Base-by-base conservation (phyloP, 164 flowering plant genomes). In the Annona cherimola region DNA sequence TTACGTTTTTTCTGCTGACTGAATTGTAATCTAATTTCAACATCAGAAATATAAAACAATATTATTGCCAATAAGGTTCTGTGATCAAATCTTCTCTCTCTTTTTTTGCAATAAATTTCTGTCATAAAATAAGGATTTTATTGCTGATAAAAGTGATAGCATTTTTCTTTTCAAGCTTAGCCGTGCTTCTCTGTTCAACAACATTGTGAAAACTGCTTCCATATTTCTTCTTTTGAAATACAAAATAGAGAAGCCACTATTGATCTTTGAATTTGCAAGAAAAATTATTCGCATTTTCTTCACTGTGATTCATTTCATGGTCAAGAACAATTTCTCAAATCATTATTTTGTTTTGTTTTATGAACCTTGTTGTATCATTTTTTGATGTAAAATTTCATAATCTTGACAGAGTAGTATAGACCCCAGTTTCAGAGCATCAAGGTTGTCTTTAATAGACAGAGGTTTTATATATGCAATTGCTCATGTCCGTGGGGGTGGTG, bases 401-500 rank as follows among this genome's bases (percentile, higher is more conserved):
- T 75, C 9, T 54, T 72, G 63, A 77, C 84, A 94, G 98, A 12
- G 76, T 5, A 89, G 91, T 74, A 74, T 87, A 65, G 98, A 94
- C 79, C 92, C 98, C 16, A 18, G 60, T 76, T 94, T 94, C 81
- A 86, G 77, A 70, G 83, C 82, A 65, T 77, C 97, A 63, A 87
- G 95, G 78, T 79, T 94, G 61, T 90, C 98, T 69, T 79, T 94
- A 76, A 76, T 94, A 74, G 97, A 94, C 74, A 84, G 97, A 11
- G 98, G 98, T 45, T 86, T 94, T 74, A 79, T 92, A 63, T 94
- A 45, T 82, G 95, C 83, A 9, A 89, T 92, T 74, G 97, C 97
- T 61, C 98, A 94, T 72, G 80, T 92, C 77, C 98, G 97, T 73
- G 98, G 97, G 39, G 98, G 98, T 68, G 97, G 98, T 75, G 98